Percentiles rank a stretch among this genome's conserved stretches.
Evolutionary conservation across 2,329 filamentous ascomycete species (phyloP).

Genomic region (Aspergillus calidoustus): DNA sequence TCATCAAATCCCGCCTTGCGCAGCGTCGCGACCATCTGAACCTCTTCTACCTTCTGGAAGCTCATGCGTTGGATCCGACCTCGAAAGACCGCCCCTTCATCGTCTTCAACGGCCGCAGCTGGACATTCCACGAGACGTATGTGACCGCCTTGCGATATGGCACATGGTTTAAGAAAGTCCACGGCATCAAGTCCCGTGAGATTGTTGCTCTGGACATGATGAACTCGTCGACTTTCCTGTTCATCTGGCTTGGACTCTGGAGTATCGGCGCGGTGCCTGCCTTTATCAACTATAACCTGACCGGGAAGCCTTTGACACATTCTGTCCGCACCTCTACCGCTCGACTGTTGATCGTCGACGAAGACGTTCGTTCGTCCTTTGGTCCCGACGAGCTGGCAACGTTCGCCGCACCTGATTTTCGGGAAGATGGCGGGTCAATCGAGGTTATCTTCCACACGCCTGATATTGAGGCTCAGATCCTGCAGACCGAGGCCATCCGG

Average conservation of each 20-base stretch:
- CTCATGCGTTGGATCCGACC: slow-evolving; percentile 63
- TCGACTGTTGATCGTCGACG: slow-evolving; percentile 72
- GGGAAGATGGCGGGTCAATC: slow-evolving; percentile 52
- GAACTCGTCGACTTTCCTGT: slow-evolving; percentile 78
- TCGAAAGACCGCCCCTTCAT: slow-evolving; percentile 59
- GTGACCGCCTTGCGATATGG: slow-evolving; percentile 73
- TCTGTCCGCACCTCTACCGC: slow-evolving; percentile 72
- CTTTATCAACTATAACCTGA: slow-evolving; percentile 86
- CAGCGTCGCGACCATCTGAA: slow-evolving; percentile 67
- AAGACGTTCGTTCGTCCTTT: slow-evolving; percentile 61
- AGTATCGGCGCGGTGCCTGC: slow-evolving; percentile 80
- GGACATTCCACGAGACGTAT: slow-evolving; percentile 79
- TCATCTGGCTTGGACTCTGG: slow-evolving; percentile 79
- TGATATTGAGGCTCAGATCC: slow-evolving; percentile 60
- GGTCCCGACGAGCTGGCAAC: slow-evolving; percentile 45
- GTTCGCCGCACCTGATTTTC: slow-evolving; percentile 46
- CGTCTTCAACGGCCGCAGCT: slow-evolving; percentile 69
- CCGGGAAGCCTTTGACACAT: slow-evolving; percentile 71
- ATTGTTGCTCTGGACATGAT: slow-evolving; percentile 81
- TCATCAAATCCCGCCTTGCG: slow-evolving; percentile 51
- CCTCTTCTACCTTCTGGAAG: slow-evolving; percentile 76
- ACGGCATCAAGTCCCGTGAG: slow-evolving; percentile 69
- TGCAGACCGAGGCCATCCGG: slow-evolving; percentile 57
- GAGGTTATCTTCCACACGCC: slow-evolving; percentile 66
- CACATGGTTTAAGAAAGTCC: slow-evolving; percentile 69